These are phyloP conservation scores for Austroboletus eburneus DNA, from an alignment of 768 basidiomycete species.

Conservation along the genomic window DNA sequence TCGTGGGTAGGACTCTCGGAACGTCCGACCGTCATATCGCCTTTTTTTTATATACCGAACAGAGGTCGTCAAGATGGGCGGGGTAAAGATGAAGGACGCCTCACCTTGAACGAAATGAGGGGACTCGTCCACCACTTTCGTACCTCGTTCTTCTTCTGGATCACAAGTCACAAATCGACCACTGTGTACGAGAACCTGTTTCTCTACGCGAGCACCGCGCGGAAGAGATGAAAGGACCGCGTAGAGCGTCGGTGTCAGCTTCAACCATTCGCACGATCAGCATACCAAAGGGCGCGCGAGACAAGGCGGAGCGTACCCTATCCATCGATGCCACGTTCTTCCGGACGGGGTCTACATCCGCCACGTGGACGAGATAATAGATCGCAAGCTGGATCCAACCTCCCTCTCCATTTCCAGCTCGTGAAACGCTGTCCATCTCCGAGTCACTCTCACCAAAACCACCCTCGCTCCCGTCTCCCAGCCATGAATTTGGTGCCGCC, in stretches of 20 bases:
- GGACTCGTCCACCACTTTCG: conserved; percentile 26
- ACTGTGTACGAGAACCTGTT: conserved; percentile 70
- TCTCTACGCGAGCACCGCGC: conserved; percentile 69
- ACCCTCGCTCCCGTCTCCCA: conserved; percentile 24
- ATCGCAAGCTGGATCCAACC: conserved; percentile 62
- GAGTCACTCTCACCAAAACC: conserved; percentile 23
- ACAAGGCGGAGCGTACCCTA: conserved; percentile 15
- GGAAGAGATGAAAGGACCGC: conserved; percentile 62
- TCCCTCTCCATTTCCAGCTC: conserved; percentile 19
- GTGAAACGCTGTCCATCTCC: conserved; percentile 33
- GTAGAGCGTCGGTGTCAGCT: conserved; percentile 48
- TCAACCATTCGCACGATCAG: conserved; percentile 1
- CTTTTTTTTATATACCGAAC: conserved; percentile 5
- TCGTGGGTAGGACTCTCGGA: conserved; percentile 3
- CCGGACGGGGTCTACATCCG: conserved; percentile 39
- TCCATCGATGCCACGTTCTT: conserved; percentile 31
- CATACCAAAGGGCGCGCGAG: not conserved
- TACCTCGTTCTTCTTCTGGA: conserved; percentile 27
- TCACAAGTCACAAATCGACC: conserved; percentile 48
- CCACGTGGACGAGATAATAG: conserved; percentile 60
- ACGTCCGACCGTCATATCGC: conserved; percentile 7
- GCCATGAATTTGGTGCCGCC: conserved; percentile 49
- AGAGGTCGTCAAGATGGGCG: not conserved
- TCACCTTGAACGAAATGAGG: conserved; percentile 44
- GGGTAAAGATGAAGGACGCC: not conserved